A percentile compares a stretch with the other conserved stretches of the same genome.
Evolutionary conservation across 768 basidiomycete species (phyloP).

Genomic region (Suillus occidentalis): DNA sequence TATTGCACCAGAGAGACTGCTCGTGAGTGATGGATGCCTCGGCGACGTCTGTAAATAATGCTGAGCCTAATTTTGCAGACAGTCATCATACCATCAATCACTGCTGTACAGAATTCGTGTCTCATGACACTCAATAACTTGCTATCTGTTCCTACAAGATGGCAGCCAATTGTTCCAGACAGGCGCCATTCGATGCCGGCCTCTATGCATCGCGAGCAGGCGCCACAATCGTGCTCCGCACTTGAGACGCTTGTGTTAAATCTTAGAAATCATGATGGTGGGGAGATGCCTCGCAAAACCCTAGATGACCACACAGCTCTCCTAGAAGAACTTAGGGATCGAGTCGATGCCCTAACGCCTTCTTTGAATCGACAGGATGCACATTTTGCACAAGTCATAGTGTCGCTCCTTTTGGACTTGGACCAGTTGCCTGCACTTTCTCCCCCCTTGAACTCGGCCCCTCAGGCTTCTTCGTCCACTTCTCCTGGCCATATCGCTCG

Average conservation of each 20-base stretch:
- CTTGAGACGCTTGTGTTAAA: conserved; percentile 64
- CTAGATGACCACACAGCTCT: conserved; percentile 49
- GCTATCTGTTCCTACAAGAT: conserved; percentile 46
- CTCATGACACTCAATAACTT: conserved; percentile 72
- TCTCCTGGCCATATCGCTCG: conserved; percentile 14
- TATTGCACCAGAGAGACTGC: not conserved
- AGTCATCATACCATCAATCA: conserved; percentile 71
- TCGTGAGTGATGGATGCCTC: not conserved
- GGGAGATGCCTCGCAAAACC: conserved; percentile 41
- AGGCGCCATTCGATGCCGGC: conserved; percentile 19
- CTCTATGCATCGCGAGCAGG: conserved; percentile 27
- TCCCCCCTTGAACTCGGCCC: conserved; percentile 18
- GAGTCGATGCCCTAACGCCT: conserved; percentile 49
- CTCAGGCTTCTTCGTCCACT: conserved; percentile 12
- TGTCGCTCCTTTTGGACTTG: conserved; percentile 68
- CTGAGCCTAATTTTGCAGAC: conserved; percentile 35
- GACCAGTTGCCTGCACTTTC: conserved; percentile 50
- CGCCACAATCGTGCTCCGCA: conserved; percentile 40
- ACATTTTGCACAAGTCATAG: conserved; percentile 63
- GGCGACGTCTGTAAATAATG: not conserved
- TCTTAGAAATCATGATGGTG: conserved; percentile 50
- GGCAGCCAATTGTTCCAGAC: conserved; percentile 3
- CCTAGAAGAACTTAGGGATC: conserved; percentile 56
- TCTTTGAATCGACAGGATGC: conserved; percentile 52
- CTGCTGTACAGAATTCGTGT: conserved; percentile 71